Evolutionary conservation across 2,329 filamentous ascomycete genomes (phyloP).

Genomic region (Colletotrichum paranaense): DNA sequence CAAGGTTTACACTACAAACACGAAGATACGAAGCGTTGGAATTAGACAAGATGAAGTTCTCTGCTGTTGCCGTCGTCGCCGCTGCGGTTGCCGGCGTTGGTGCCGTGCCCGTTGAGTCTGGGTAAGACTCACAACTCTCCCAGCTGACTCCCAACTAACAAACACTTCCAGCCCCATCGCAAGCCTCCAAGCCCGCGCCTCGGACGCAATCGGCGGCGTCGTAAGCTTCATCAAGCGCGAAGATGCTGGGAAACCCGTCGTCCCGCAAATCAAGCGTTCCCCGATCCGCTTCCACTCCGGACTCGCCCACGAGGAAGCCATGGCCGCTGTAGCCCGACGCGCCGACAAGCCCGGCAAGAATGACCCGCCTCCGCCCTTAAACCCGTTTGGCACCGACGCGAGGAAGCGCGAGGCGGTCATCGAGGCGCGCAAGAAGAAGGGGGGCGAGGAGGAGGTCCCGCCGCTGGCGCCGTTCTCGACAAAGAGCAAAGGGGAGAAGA

Average conservation of each 20-base stretch:
- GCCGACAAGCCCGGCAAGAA: neutral
- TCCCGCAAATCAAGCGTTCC: constrained; percentile 5
- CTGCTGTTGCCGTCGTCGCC: constrained; percentile 15
- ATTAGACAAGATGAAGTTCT: constrained; percentile 24
- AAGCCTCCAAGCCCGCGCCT: constrained; percentile 24
- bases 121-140: neutral
- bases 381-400: constrained; percentile 2
- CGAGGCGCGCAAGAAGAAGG: neutral
- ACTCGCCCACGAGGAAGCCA: constrained; percentile 13
- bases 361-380: constrained; percentile 2
- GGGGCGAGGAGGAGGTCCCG: constrained; percentile 1
- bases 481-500: neutral
- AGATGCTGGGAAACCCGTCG: constrained; percentile 5
- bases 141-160: neutral
- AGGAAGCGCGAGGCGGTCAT: neutral
- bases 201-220: constrained; percentile 24
- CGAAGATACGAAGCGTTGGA: neutral
- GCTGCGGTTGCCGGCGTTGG: constrained; percentile 15
- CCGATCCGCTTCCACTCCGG: constrained; percentile 21
- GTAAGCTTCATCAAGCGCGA: constrained; percentile 28
- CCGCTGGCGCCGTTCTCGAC: constrained; percentile 4
- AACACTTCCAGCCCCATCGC: constrained; percentile 3
- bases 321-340: neutral
- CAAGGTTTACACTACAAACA: neutral
- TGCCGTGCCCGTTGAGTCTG: constrained; percentile 21